Conservation (phyloP, 139 green algal genomes). For the Chlorella sp. region DNA sequence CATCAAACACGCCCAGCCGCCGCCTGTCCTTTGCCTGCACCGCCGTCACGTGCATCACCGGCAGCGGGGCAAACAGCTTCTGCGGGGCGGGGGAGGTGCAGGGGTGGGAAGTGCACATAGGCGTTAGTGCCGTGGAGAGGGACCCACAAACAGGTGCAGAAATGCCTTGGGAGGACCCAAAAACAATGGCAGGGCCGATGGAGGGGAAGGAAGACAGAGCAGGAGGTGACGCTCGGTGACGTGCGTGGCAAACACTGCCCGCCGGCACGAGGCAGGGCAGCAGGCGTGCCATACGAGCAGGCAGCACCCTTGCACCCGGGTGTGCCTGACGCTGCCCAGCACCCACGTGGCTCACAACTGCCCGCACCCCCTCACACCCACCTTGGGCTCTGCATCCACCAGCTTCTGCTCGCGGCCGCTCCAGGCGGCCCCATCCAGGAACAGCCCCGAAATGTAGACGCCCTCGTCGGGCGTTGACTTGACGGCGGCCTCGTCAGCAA, state of each 20-base stretch:
- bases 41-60: slow-evolving; percentile 67
- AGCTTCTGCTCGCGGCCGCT: slow-evolving; percentile 82
- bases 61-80: slow-evolving; percentile 81
- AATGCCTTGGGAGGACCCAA: not conserved
- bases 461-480: slow-evolving; percentile 86
- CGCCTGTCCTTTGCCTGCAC: slow-evolving; percentile 81
- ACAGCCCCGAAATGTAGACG: slow-evolving; percentile 94
- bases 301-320: not conserved
- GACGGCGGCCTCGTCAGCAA: slow-evolving; percentile 76
- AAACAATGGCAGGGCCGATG: no score
- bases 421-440: slow-evolving; percentile 95
- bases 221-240: not conserved
- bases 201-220: no score
- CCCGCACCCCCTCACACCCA: slow-evolving; percentile 38
- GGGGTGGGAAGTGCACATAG: not conserved
- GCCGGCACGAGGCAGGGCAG: no score
- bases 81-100: not conserved
- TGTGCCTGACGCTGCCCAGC: no score
- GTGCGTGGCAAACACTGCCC: not conserved
- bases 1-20: slow-evolving; percentile 74
- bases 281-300: no score
- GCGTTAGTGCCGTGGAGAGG: not conserved
- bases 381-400: slow-evolving; percentile 93
- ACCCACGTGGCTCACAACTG: not conserved
- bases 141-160: not conserved